Evolutionary conservation across 768 basidiomycete species (phyloP).

Genomic region (Mycena metata): DNA sequence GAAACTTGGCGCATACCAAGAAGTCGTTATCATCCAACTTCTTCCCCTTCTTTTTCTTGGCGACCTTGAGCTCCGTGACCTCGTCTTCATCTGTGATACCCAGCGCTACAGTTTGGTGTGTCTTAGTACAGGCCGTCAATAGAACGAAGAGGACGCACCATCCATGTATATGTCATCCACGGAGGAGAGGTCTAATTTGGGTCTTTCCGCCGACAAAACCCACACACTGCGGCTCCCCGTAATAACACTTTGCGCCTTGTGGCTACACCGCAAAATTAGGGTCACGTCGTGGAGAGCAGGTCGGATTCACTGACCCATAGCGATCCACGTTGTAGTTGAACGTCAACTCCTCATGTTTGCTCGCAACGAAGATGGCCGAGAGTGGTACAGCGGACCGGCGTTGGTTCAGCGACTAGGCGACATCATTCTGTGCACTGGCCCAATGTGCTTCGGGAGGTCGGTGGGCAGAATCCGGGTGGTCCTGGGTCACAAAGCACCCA

Average conservation of each 20-base stretch:
- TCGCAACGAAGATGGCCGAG: too few species aligned
- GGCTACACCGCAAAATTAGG: constrained; percentile 59
- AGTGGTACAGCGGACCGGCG: too few species aligned
- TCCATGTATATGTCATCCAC: constrained; percentile 97
- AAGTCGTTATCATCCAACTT: constrained; percentile 94
- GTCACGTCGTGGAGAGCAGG: neutral
- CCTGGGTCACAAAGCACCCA: too few species aligned
- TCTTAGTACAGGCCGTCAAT: neutral
- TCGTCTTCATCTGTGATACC: constrained; percentile 96
- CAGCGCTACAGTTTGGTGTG: constrained; percentile 68
- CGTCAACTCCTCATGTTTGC: constrained; percentile 91
- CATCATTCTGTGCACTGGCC: too few species aligned
- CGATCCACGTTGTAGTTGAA: constrained; percentile 99
- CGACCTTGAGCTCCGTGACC: constrained; percentile 86
- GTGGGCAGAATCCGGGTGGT: too few species aligned
- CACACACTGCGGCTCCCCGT: constrained; percentile 95
- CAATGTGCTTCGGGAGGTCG: too few species aligned
- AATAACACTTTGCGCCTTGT: constrained; percentile 96
- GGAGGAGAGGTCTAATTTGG: constrained; percentile 92
- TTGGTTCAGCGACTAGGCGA: too few species aligned
- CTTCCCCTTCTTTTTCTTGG: constrained; percentile 92
- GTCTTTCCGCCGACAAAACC: constrained; percentile 98
- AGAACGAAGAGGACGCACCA: constrained; percentile 61
- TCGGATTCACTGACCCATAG: constrained; percentile 80
- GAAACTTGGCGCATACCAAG: constrained; percentile 63